Evolutionary conservation across 305 asterid genomes (phyloP).

Genomic region (Fraxinus platypoda): DNA sequence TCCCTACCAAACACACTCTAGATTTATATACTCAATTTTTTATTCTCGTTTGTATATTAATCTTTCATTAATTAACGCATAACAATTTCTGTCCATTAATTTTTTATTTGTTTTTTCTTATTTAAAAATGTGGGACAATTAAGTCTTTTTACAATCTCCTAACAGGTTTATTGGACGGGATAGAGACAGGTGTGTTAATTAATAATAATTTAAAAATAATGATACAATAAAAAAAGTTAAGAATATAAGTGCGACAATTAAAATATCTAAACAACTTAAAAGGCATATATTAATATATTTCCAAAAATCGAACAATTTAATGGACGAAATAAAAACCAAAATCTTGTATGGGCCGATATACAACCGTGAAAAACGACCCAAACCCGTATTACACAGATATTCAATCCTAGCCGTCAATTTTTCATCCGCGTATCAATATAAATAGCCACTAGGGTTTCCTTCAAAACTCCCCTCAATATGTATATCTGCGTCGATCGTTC

Average conservation of each 20-base stretch:
- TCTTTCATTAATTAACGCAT: not conserved
- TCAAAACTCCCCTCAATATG: not conserved
- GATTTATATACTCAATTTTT: not conserved
- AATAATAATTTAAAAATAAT: too few relatives aligned
- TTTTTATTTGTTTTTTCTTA: not conserved
- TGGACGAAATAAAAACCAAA: not conserved
- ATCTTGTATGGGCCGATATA: not conserved
- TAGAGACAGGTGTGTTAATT: not conserved
- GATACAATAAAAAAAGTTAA: not conserved
- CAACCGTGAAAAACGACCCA: not conserved
- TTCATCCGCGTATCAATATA: not conserved
- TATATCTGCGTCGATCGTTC: not conserved
- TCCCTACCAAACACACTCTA: too few relatives aligned
- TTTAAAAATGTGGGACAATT: not conserved
- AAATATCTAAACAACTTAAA: not conserved
- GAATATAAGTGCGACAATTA: not conserved
- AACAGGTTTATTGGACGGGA: not conserved
- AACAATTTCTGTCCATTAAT: not conserved
- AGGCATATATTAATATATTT: too few relatives aligned
- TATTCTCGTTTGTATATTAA: not conserved
- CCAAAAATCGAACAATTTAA: too few relatives aligned
- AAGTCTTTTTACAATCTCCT: not conserved
- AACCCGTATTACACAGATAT: not conserved
- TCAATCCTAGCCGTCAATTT: not conserved
- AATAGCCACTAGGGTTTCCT: not conserved